Percentiles rank a stretch among this genome's conserved stretches.
Conservation (phyloP, 768 basidiomycete genomes). For the Mycena polygramma region DNA sequence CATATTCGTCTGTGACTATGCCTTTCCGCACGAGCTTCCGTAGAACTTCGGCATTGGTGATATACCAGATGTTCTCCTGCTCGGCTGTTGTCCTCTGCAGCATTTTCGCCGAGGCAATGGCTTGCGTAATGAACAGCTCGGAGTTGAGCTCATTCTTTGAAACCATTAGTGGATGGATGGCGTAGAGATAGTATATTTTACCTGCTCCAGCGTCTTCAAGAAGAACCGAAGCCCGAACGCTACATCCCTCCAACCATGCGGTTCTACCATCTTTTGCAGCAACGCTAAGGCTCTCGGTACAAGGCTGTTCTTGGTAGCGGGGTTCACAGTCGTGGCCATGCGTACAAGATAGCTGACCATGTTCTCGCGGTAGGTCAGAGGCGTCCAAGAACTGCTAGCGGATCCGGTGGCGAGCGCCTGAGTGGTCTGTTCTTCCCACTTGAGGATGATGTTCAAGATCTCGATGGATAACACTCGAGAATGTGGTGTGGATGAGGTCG, state of each 20-base stretch:
- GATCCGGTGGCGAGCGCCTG: constrained; percentile 45
- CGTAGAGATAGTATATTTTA: constrained; percentile 46
- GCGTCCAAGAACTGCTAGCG: constrained; percentile 66
- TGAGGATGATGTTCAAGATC: constrained; percentile 90
- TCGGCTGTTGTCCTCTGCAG: constrained; percentile 87
- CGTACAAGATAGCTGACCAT: constrained; percentile 97
- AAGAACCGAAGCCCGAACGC: constrained; percentile 94
- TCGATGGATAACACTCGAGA: constrained; percentile 91
- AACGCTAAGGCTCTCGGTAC: constrained; percentile 74
- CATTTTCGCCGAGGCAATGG: constrained; percentile 88
- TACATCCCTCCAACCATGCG: constrained; percentile 91
- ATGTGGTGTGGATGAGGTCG: constrained; percentile 77
- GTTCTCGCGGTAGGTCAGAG: constrained; percentile 85
- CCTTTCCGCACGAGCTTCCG: constrained; percentile 91
- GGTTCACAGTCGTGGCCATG: constrained; percentile 79
- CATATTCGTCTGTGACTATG: constrained; percentile 81
- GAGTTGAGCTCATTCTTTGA: constrained; percentile 77
- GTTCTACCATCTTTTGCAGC: constrained; percentile 84
- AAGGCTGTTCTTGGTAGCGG: constrained; percentile 59
- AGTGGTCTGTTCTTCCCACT: constrained; percentile 87
- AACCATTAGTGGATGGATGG: constrained; percentile 23
- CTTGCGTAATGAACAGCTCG: constrained; percentile 75
- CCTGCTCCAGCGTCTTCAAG: constrained; percentile 85
- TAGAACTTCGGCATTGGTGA: constrained; percentile 75
- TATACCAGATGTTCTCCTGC: constrained; percentile 88